These are phyloP conservation scores for Gentiana macrophylla DNA, from an alignment of 257 asterid species.

Conservation along the genomic window DNA sequence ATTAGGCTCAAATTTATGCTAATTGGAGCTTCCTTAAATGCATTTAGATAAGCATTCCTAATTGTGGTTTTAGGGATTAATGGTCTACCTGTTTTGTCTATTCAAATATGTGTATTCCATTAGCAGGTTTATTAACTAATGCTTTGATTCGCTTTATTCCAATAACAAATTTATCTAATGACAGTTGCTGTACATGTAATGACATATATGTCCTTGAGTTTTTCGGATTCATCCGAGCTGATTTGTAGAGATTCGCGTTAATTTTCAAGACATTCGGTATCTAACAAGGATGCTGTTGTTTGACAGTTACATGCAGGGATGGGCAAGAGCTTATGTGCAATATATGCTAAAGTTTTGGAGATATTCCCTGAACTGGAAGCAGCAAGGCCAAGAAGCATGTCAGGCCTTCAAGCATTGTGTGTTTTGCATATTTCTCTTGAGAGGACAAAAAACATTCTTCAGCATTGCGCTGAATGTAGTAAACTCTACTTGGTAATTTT, in stretches of 20 bases:
- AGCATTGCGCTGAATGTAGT: constrained; percentile 91
- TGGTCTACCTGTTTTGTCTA: too few relatives aligned
- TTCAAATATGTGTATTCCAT: too few relatives aligned
- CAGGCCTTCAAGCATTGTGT: constrained; percentile 98
- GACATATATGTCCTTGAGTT: too few relatives aligned
- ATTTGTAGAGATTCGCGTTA: constrained; percentile 1
- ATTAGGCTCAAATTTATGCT: too few relatives aligned
- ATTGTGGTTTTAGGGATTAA: too few relatives aligned
- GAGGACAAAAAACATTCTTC: constrained; percentile 89
- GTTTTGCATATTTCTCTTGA: constrained; percentile 97
- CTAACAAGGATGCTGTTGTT: constrained; percentile 16
- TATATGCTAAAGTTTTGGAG: constrained; percentile 66
- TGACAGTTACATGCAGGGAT: constrained; percentile 91
- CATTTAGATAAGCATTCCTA: too few relatives aligned
- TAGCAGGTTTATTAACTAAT: too few relatives aligned
- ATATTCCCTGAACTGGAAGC: constrained; percentile 95
- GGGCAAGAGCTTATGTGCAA: constrained; percentile 74
- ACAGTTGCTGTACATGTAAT: too few relatives aligned
- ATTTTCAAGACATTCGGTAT: constrained; percentile 1
- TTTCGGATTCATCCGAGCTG: neutral
- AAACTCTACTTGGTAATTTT: constrained; percentile 85
- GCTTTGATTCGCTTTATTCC: too few relatives aligned
- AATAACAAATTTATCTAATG: too few relatives aligned
- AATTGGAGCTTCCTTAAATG: too few relatives aligned
- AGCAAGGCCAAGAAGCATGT: constrained; percentile 93